Percentiles rank a stretch among this genome's conserved stretches.
Evolutionary conservation across 805 yeast genomes (phyloP).

Genomic region (Blastobotrys attinorum): DNA sequence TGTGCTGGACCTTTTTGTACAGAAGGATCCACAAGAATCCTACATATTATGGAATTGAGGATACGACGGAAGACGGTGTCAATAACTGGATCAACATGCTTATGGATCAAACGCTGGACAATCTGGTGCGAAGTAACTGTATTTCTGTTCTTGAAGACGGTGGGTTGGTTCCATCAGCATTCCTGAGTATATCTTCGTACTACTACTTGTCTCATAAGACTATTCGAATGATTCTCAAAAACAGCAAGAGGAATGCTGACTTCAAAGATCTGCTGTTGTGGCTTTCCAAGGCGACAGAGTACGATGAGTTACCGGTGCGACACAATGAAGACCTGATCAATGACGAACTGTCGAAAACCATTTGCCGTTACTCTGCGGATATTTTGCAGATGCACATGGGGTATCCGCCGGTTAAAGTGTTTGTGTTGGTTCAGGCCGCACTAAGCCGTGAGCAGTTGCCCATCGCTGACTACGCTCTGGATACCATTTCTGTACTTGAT

Average conservation of each 20-base stretch:
- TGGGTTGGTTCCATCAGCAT: constrained; percentile 55
- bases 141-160: constrained; percentile 35
- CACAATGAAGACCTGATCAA: constrained; percentile 89
- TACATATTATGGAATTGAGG: constrained; percentile 67
- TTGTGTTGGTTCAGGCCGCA: constrained; percentile 62
- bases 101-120: constrained; percentile 60
- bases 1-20: constrained; percentile 69
- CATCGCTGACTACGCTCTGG: constrained; percentile 91
- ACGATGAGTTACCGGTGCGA: constrained; percentile 80
- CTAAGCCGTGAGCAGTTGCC: constrained; percentile 72
- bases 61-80: constrained; percentile 38
- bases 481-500: constrained; percentile 85
- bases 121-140: constrained; percentile 67
- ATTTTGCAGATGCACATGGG: constrained; percentile 41
- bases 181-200: constrained; percentile 76
- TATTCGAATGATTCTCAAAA: constrained; percentile 56
- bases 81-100: constrained; percentile 35
- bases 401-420: constrained; percentile 83
- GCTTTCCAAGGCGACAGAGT: constrained; percentile 64
- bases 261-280: constrained; percentile 59
- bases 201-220: constrained; percentile 91
- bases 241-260: constrained; percentile 37
- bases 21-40: constrained; percentile 73
- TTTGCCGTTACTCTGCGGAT: constrained; percentile 52
- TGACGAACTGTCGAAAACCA: constrained; percentile 63